Percentiles rank a stretch among this genome's conserved stretches.
phyloP scores from a whole-genome alignment of 495 filamentous ascomycete species.

The Aspergillus panamensis region DNA sequence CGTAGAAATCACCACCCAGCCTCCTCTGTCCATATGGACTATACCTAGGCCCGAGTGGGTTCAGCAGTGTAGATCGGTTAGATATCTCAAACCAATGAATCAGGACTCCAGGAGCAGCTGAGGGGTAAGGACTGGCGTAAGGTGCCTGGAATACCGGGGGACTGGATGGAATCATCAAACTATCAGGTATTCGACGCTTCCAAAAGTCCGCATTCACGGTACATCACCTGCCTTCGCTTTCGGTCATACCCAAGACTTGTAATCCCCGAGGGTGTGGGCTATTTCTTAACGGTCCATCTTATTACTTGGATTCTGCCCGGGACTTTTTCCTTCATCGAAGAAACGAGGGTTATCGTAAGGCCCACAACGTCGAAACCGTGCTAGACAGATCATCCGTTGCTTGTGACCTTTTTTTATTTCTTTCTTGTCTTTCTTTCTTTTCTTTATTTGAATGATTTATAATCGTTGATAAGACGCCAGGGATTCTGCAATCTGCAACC shows the following conservation, averaged over 20 bases:
- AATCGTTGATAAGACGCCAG: constrained; percentile 14
- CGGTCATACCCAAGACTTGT: not conserved
- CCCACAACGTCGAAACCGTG: not conserved
- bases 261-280: constrained; percentile 5
- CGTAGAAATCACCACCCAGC: not conserved
- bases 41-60: not conserved
- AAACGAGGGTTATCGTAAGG: not conserved
- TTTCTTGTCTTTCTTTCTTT: not conserved
- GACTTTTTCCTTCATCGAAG: not conserved
- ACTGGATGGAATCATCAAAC: constrained; percentile 8
- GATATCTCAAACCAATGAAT: not conserved
- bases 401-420: constrained; percentile 8
- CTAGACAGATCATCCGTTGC: constrained; percentile 15
- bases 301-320: not conserved
- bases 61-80: not conserved
- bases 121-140: not conserved
- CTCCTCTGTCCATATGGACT: not conserved
- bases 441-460: not conserved
- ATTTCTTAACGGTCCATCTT: constrained; percentile 1
- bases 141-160: constrained; percentile 5
- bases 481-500: constrained; percentile 16
- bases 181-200: not conserved
- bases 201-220: constrained; percentile 11
- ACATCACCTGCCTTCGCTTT: constrained; percentile 9
- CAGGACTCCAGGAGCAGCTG: not conserved